A percentile compares a stretch with the other conserved stretches of the same genome.
These are phyloP conservation scores for Thelonectria blattea DNA, from an alignment of 2,329 filamentous ascomycete genomes.

Conservation along the genomic window DNA sequence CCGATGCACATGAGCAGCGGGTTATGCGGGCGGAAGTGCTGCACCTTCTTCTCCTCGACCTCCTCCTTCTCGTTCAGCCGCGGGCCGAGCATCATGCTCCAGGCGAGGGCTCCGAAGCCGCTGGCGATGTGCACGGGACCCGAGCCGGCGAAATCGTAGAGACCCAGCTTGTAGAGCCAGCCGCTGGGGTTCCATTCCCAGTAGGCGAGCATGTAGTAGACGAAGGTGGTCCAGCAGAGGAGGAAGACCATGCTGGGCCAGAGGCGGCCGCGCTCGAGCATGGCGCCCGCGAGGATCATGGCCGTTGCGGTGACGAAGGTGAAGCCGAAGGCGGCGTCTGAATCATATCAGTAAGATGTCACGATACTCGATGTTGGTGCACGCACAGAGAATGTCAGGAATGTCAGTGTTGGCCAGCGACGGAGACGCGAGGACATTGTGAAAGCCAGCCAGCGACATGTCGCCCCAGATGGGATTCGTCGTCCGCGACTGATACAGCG, in stretches of 20 bases:
- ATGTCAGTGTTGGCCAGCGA: conserved; percentile 46
- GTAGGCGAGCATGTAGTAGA: conserved; percentile 66
- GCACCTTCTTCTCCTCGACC: conserved; percentile 26
- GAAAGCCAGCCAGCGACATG: conserved; percentile 44
- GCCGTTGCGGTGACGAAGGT: conserved; percentile 48
- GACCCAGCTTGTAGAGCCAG: conserved; percentile 67
- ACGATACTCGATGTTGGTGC: accelerated
- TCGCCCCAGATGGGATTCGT: conserved; percentile 45
- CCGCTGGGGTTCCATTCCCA: conserved; percentile 73
- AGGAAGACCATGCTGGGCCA: conserved; percentile 64
- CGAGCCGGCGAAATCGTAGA: conserved; percentile 66
- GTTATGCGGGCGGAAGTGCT: conserved; percentile 62
- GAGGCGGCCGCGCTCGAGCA: conserved; percentile 45
- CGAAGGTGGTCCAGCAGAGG: conserved; percentile 68
- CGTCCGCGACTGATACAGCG: conserved; percentile 47
- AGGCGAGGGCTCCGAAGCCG: conserved; percentile 68
- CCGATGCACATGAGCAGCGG: conserved; percentile 68
- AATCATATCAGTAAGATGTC: not conserved
- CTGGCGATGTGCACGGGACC: conserved; percentile 70
- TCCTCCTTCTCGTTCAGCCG: conserved; percentile 41
- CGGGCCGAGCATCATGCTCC: conserved; percentile 67
- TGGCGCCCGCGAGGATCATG: conserved; percentile 48
- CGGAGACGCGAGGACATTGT: conserved; percentile 45
- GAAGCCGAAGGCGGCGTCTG: conserved; percentile 45
- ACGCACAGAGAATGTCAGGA: conserved; percentile 44